phyloP scores from a whole-genome alignment of 1,139 yeast genomes.

The Suzukiozyma palmioleophila region DNA sequence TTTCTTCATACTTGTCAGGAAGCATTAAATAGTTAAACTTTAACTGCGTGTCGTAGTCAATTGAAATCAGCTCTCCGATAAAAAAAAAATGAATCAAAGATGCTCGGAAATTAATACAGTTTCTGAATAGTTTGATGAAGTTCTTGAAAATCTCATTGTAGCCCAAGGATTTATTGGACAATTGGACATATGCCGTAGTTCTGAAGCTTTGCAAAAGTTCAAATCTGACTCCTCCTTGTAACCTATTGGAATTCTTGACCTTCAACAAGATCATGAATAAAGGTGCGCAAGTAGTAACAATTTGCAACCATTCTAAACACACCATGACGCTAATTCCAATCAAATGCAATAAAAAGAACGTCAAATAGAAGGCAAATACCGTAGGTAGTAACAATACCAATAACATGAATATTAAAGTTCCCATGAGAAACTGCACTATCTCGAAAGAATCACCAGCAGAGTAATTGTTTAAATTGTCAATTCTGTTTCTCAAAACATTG shows the following conservation, averaged over 20 bases:
- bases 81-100: constrained; percentile 25
- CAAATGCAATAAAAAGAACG: constrained; percentile 62
- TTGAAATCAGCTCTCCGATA: constrained; percentile 27
- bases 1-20: constrained; percentile 31
- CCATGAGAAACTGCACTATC: constrained; percentile 80
- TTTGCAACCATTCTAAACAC: constrained; percentile 55
- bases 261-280: constrained; percentile 75
- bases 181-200: constrained; percentile 22
- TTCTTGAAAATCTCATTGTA: constrained; percentile 35
- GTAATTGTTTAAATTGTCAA: constrained; percentile 52
- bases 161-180: constrained; percentile 38
- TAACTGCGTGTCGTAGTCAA: constrained; percentile 27
- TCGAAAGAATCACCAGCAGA: constrained; percentile 59
- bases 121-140: constrained; percentile 27
- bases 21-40: constrained; percentile 41
- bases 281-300: constrained; percentile 79
- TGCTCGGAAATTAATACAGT: constrained; percentile 27
- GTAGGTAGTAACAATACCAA: constrained; percentile 81
- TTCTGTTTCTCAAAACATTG: constrained; percentile 77
- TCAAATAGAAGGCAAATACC: constrained; percentile 74
- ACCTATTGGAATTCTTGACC: constrained; percentile 72
- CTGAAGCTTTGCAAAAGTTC: constrained; percentile 16
- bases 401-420: constrained; percentile 82
- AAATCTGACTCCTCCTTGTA: constrained; percentile 84
- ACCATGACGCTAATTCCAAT: constrained; percentile 48